These are phyloP conservation scores for Neonothopanus nambi DNA, from an alignment of 1,284 basidiomycete genomes.

Conservation along the genomic window DNA sequence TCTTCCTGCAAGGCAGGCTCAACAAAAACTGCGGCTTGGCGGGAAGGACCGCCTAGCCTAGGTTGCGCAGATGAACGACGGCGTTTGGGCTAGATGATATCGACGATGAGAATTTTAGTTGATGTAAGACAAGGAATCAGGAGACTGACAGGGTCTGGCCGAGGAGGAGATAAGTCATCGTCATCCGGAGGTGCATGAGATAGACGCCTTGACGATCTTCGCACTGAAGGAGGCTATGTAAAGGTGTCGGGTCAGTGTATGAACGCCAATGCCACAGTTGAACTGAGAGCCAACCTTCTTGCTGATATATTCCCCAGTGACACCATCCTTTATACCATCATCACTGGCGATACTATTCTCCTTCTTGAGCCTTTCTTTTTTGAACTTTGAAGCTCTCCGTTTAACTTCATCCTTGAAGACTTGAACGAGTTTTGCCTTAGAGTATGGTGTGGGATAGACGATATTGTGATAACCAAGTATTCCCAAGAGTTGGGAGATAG, in stretches of 20 bases:
- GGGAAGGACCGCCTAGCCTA: slow-evolving; percentile 52
- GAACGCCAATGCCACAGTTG: not conserved
- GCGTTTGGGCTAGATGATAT: slow-evolving; percentile 52
- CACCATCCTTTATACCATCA: slow-evolving; percentile 76
- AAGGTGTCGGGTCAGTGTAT: not conserved
- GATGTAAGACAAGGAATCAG: slow-evolving; percentile 15
- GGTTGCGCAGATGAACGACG: slow-evolving; percentile 73
- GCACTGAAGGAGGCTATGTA: slow-evolving; percentile 29
- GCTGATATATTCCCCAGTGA: slow-evolving; percentile 66
- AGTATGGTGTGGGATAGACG: slow-evolving; percentile 74
- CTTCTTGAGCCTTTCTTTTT: slow-evolving; percentile 65
- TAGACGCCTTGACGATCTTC: slow-evolving; percentile 50
- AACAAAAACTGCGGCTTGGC: slow-evolving; percentile 33
- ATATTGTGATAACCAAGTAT: slow-evolving; percentile 84
- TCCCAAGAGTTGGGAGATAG: slow-evolving; percentile 79
- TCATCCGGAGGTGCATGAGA: slow-evolving; percentile 51
- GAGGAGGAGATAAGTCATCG: slow-evolving; percentile 36
- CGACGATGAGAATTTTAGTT: slow-evolving; percentile 34
- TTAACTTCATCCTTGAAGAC: slow-evolving; percentile 80
- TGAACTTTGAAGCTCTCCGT: slow-evolving; percentile 58
- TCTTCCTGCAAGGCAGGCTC: slow-evolving; percentile 63
- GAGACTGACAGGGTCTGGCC: slow-evolving; percentile 49
- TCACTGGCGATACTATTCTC: slow-evolving; percentile 74
- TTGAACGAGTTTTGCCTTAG: slow-evolving; percentile 84
- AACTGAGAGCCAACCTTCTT: slow-evolving; percentile 40